Percentiles rank a stretch among this genome's conserved stretches.
Conservation (phyloP, 805 yeast species). For the Saccharomyces jurei region DNA sequence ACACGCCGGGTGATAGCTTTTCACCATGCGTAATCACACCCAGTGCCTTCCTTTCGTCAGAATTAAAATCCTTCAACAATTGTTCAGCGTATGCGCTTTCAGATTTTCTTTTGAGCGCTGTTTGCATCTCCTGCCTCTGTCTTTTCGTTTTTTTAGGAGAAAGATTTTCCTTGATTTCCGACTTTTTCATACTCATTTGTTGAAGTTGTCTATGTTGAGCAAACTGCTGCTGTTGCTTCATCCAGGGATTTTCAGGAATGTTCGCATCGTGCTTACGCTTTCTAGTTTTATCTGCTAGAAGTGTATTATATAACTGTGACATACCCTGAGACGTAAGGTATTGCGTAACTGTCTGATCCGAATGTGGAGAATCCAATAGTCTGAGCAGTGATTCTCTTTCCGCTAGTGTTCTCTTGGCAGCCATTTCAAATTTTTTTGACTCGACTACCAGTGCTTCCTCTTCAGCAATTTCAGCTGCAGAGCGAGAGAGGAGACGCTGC, state of each 20-base stretch:
- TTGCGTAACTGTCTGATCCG: conserved; percentile 66
- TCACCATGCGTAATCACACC: conserved; percentile 79
- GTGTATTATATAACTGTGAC: conserved; percentile 71
- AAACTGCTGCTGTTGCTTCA: conserved; percentile 36
- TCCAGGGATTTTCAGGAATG: conserved; percentile 39
- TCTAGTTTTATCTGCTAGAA: conserved; percentile 60
- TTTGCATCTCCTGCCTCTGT: conserved; percentile 27
- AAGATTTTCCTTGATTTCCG: conserved; percentile 4
- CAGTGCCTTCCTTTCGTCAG: conserved; percentile 74
- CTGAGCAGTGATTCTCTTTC: conserved; percentile 77
- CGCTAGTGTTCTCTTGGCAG: conserved; percentile 77
- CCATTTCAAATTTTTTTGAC: conserved; percentile 83
- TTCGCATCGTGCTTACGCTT: conserved; percentile 38
- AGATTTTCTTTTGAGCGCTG: conserved; percentile 23
- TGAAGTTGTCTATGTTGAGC: conserved; percentile 31
- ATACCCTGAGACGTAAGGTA: conserved; percentile 82
- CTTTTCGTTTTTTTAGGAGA: conserved; percentile 25
- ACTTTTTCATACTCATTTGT: conserved; percentile 22
- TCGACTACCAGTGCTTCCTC: conserved; percentile 92
- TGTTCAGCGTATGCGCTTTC: conserved; percentile 31
- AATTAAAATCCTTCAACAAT: conserved; percentile 39
- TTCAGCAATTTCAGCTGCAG: conserved; percentile 96
- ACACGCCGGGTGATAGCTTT: conserved; percentile 68
- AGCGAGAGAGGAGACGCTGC: conserved; percentile 64
- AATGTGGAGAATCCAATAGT: conserved; percentile 79